Percentiles rank a stretch among this genome's conserved stretches.
Evolutionary conservation across 1,139 yeast genomes (phyloP).

Genomic region (Eremothecium sinecaudum): DNA sequence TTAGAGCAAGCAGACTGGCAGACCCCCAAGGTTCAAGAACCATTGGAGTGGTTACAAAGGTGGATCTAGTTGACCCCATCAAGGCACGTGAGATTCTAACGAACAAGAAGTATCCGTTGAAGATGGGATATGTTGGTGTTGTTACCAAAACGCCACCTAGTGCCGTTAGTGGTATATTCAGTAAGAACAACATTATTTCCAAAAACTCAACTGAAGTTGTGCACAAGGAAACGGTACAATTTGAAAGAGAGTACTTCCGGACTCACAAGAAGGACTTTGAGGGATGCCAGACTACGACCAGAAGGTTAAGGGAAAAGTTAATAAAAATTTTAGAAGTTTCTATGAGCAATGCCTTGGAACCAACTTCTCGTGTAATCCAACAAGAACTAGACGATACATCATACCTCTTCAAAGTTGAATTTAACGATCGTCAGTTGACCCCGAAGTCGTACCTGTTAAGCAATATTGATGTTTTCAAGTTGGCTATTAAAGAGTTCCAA

Average conservation of each 20-base stretch:
- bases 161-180: slow-evolving; percentile 22
- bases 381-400: slow-evolving; percentile 90
- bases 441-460: slow-evolving; percentile 92
- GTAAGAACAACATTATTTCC: slow-evolving; percentile 20
- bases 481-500: slow-evolving; percentile 80
- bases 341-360: slow-evolving; percentile 82
- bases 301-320: slow-evolving; percentile 63
- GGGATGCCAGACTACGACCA: slow-evolving; percentile 70
- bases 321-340: slow-evolving; percentile 82
- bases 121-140: slow-evolving; percentile 97
- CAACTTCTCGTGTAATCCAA: slow-evolving; percentile 77
- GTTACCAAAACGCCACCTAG: slow-evolving; percentile 63
- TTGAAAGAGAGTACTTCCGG: slow-evolving; percentile 51
- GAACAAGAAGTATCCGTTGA: slow-evolving; percentile 77
- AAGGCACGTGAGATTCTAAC: slow-evolving; percentile 59
- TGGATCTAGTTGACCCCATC: slow-evolving; percentile 78
- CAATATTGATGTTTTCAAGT: slow-evolving; percentile 77
- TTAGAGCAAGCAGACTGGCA: slow-evolving; percentile 82
- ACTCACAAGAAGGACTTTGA: slow-evolving; percentile 51
- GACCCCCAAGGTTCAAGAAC: slow-evolving; percentile 95
- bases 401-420: slow-evolving; percentile 90
- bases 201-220: slow-evolving; percentile 9
- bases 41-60: slow-evolving; percentile 87
- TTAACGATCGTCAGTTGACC: slow-evolving; percentile 85
- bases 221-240: slow-evolving; percentile 48